phyloP scores from a whole-genome alignment of 768 basidiomycete species.

The Amanita muscaria region DNA sequence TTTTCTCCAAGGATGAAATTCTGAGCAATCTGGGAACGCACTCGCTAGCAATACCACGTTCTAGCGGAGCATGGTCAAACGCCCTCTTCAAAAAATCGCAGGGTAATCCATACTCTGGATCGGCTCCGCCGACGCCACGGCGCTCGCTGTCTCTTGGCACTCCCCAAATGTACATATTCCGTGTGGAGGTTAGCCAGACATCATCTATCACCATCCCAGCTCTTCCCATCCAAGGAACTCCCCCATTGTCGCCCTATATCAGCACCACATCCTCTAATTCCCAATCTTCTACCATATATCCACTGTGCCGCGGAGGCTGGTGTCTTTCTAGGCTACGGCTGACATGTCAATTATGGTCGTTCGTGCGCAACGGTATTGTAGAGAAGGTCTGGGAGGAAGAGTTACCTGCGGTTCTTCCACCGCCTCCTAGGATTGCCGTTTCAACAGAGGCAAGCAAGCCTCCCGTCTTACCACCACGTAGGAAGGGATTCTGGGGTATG shows the following conservation, averaged over 20 bases:
- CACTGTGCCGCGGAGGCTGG: conserved; percentile 80
- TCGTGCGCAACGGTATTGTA: conserved; percentile 71
- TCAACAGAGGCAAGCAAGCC: conserved; percentile 33
- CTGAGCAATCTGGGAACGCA: conserved; percentile 21
- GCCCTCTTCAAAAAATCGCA: conserved; percentile 48
- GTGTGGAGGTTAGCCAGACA: conserved; percentile 31
- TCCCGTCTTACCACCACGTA: conserved; percentile 46
- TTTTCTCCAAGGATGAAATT: conserved; percentile 32
- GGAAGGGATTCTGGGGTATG: conserved; percentile 60
- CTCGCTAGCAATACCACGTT: conserved; percentile 23
- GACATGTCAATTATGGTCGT: conserved; percentile 89
- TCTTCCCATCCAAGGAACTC: conserved; percentile 20
- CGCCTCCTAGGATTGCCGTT: conserved; percentile 21
- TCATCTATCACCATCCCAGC: conserved; percentile 23
- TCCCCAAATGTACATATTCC: conserved; percentile 62
- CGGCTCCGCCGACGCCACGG: conserved; percentile 24
- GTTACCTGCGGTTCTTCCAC: conserved; percentile 28
- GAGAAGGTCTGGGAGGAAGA: conserved; percentile 90
- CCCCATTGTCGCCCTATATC: conserved; percentile 22
- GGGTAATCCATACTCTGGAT: conserved; percentile 10
- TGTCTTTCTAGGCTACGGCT: conserved; percentile 74
- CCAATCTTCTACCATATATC: conserved; percentile 50
- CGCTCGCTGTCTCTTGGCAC: conserved; percentile 21
- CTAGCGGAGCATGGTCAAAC: conserved; percentile 41
- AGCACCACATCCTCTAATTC: conserved; percentile 22